Base-by-base conservation (phyloP, 257 asterid genomes). In the Knoxia roxburghii region DNA sequence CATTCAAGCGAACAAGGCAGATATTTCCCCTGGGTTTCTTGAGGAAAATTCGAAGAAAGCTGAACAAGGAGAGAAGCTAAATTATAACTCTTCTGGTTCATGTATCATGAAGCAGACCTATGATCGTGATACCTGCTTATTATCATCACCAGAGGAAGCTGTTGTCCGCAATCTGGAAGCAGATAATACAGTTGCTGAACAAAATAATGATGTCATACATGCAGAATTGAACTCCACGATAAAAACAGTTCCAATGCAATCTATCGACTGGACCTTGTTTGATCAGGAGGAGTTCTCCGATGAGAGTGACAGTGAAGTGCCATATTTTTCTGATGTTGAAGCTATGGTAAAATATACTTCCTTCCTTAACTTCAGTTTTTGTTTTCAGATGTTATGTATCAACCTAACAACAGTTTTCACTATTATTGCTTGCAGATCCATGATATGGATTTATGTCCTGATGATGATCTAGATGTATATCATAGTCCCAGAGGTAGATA, bases 361-460 rank as follows among this genome's bases (percentile, higher is more conserved):
- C 71, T 66, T 54, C 75, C 24, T 70, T 68, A 46, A 73, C 52
- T 40, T 69, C 50, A 65, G 46, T 68, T 74, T 18, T 65, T 26
- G 46, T 51, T 72, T 75, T 65, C 40, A 59, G 46, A 0, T 64
- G 58, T 30, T 29, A 56, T 52, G 63, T 53, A 30, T 68, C 65
- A 72, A 67, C 45, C 68, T 78, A 75, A 76, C 52, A 30, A 71
- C 56, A 33, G 43, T 51, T 45, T 71, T 54, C 49, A 70, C 58
- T 60, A 73, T 59, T 61, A 50, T 64, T 52, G 72, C 35, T 14
- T 83, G 78, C 95, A 91, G 98, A 83, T 91, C 76, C 84, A 86
- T 61, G 90, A 82, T 67, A 89, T 89, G 98, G 97, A 84, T 79
- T 79, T 89, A 81, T 79, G 80, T 60, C 88, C 96, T 23, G 87